Evolutionary conservation across 192 early-diverging fungal species (phyloP).

Genomic region (Endogone sp.): DNA sequence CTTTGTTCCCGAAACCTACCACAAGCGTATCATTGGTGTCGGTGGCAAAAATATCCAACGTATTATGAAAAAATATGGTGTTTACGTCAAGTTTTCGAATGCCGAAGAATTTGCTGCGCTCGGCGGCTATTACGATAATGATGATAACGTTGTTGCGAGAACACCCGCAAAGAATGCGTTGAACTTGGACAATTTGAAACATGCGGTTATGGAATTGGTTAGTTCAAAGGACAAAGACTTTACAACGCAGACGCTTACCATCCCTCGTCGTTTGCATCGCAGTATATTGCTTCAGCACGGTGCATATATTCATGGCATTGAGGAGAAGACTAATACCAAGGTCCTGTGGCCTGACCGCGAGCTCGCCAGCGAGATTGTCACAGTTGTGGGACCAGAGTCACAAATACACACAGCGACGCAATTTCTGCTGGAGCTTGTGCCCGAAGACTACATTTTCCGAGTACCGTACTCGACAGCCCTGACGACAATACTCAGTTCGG

Average conservation of each 20-base stretch:
- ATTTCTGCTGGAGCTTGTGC: conserved; percentile 52
- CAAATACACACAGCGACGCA: conserved; percentile 47
- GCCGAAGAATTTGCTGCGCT: conserved; percentile 71
- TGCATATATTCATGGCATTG: conserved; percentile 48
- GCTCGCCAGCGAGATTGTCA: conserved; percentile 52
- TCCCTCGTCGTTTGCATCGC: conserved; percentile 60
- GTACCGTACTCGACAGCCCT: conserved; percentile 46
- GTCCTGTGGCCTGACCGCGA: conserved; percentile 66
- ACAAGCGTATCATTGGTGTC: conserved; percentile 87
- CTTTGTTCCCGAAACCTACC: conserved; percentile 74
- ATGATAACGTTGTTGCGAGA: conserved; percentile 80
- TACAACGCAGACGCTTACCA: conserved; percentile 36
- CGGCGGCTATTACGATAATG: conserved; percentile 79
- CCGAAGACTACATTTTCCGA: conserved; percentile 47
- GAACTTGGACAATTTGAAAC: conserved; percentile 63
- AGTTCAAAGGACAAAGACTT: conserved; percentile 48
- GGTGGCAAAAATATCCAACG: conserved; percentile 86
- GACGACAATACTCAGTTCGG: conserved; percentile 30
- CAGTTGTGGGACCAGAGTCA: conserved; percentile 54
- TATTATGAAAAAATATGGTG: conserved; percentile 87
- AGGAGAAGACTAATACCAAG: conserved; percentile 49
- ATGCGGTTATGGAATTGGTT: conserved; percentile 55
- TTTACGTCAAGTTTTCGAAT: conserved; percentile 86
- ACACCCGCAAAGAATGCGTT: conserved; percentile 78
- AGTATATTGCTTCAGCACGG: conserved; percentile 44